Base-by-base conservation (phyloP, 148 eudicot genomes). In the Pouteria glomerata region DNA sequence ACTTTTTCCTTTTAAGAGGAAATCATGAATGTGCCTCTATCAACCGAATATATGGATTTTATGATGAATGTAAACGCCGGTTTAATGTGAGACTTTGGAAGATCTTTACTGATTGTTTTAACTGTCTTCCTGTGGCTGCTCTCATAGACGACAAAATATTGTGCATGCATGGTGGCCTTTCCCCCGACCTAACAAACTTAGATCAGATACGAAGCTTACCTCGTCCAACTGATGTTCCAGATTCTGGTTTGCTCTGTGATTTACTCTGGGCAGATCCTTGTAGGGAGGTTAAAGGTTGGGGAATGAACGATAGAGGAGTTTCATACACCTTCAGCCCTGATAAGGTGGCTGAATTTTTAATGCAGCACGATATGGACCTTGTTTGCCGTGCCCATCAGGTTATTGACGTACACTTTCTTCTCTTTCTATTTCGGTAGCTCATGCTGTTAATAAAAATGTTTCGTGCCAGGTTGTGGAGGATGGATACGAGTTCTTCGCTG, bases 101-200 rank as follows among this genome's bases (percentile, higher is more conserved):
- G 77, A 63, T 72, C 42, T 88, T 88, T 72, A 84, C 90, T 16
- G 90, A 88, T 35, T 86, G 90, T 69, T 88, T 88, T 58, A 88
- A 88, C 76, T 88, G 93, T 68, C 93, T 88, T 64, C 93, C 93
- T 57, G 93, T 86, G 52, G 85, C 93, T 81, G 93, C 93, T 56
- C 84, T 89, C 51, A 81, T 89, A 57, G 93, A 89, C 71, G 93
- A 89, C 75, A 89, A 89, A 79, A 89, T 89, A 45, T 74, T 89
- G 50, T 89, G 93, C 81, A 89, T 89, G 93, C 93, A 89, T 74
- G 93, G 93, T 56, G 93, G 93, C 63, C 84, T 89, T 50, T 89
- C 93, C 35, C 93, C 93, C 53, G 93, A 89, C 55, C 75, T 89
- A 74, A 74, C 74, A 59, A 79, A 73, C 70, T 81, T 86, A 65